Percentiles rank a stretch among this genome's conserved stretches.
Evolutionary conservation across 2,329 filamentous ascomycete genomes (phyloP).

Genomic region (Phaeosphaeria sp.): DNA sequence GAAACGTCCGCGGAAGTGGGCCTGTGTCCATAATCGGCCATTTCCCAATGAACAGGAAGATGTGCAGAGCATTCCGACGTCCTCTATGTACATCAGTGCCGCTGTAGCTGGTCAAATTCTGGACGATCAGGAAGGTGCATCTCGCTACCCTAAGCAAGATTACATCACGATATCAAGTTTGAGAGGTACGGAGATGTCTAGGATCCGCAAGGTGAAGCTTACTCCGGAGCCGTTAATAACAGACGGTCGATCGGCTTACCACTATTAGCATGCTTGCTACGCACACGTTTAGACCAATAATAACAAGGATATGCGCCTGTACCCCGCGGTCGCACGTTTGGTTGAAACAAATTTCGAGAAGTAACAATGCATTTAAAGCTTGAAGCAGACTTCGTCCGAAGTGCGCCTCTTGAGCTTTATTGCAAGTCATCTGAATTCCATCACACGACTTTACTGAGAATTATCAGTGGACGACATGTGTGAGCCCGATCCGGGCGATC

Average conservation of each 20-base stretch:
- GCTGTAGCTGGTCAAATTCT: background rate
- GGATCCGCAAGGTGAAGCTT: conserved; percentile 1
- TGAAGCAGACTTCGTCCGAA: background rate
- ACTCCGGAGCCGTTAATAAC: background rate
- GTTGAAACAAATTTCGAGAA: background rate
- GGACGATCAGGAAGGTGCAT: background rate
- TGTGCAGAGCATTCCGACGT: background rate
- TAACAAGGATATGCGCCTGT: background rate
- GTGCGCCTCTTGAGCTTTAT: background rate
- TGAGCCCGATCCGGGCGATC: background rate
- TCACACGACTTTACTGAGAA: background rate
- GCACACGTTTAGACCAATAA: background rate
- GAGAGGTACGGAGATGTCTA: background rate
- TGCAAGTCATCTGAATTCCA: background rate
- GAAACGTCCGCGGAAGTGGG: background rate
- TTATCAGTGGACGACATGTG: background rate
- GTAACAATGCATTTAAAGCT: background rate
- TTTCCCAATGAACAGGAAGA: background rate
- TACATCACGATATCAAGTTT: background rate
- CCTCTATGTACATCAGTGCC: background rate
- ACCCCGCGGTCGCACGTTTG: background rate
- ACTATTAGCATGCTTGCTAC: background rate
- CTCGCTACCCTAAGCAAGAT: background rate
- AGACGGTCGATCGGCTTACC: background rate
- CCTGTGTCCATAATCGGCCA: background rate